Evolutionary conservation across 2,329 filamentous ascomycete species (phyloP).

Genomic region (Massarina eburnea): DNA sequence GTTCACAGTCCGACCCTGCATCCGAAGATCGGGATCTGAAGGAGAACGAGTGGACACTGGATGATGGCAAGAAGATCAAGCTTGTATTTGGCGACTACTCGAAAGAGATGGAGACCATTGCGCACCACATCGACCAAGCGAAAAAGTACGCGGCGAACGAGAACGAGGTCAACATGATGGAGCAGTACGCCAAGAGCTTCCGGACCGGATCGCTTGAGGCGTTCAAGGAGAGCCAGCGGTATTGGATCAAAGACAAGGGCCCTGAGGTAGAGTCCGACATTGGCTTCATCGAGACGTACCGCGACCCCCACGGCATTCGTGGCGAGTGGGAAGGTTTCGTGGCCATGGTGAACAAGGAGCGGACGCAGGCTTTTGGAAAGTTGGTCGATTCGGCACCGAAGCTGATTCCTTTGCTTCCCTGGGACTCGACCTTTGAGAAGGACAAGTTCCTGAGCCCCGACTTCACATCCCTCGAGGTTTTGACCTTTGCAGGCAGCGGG

Average conservation of each 20-base stretch:
- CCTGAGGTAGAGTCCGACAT: slow-evolving; percentile 56
- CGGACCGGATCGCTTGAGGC: slow-evolving; percentile 52
- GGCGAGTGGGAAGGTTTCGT: slow-evolving; percentile 58
- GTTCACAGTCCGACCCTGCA: slow-evolving; percentile 45
- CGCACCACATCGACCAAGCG: slow-evolving; percentile 49
- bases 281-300: slow-evolving; percentile 58
- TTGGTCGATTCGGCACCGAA: slow-evolving; percentile 78
- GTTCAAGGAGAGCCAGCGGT: slow-evolving; percentile 54
- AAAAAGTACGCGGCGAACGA: slow-evolving; percentile 51
- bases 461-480: slow-evolving; percentile 90
- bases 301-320: slow-evolving; percentile 57
- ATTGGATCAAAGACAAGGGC: slow-evolving; percentile 57
- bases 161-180: slow-evolving; percentile 48
- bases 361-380: slow-evolving; percentile 82
- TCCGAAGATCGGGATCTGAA: slow-evolving; percentile 45
- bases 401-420: slow-evolving; percentile 88
- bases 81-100: slow-evolving; percentile 51
- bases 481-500: slow-evolving; percentile 72
- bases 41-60: slow-evolving; percentile 49
- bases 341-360: slow-evolving; percentile 79
- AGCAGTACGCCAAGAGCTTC: slow-evolving; percentile 54
- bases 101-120: slow-evolving; percentile 51
- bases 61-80: slow-evolving; percentile 49
- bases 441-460: slow-evolving; percentile 94
- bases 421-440: slow-evolving; percentile 88